Conservation (phyloP, 768 basidiomycete species). For the Suillus hirtellus region DNA sequence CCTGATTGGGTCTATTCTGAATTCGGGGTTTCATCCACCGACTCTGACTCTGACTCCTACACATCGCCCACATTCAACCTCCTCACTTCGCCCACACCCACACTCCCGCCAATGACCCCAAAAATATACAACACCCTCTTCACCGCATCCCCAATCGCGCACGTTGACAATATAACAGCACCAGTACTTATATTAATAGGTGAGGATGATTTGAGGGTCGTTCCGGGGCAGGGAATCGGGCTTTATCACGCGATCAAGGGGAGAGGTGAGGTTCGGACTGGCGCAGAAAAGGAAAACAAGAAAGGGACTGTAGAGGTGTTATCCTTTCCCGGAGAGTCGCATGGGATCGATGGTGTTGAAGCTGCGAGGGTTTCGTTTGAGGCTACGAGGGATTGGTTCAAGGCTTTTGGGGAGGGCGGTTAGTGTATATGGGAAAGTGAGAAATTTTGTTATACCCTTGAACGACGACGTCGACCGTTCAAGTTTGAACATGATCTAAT, state of each 20-base stretch:
- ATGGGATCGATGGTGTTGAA: slow-evolving; percentile 66
- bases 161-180: slow-evolving; percentile 49
- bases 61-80: not conserved
- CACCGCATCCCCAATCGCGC: slow-evolving; percentile 53
- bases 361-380: slow-evolving; percentile 54
- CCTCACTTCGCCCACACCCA: not conserved
- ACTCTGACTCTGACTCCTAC: not conserved
- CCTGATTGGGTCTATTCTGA: slow-evolving; percentile 62
- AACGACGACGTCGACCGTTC: too few relatives aligned
- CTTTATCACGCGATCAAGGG: not conserved
- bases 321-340: slow-evolving; percentile 60
- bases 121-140: slow-evolving; percentile 45
- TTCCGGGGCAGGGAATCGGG: not conserved
- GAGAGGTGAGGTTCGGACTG: not conserved
- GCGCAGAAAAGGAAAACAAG: slow-evolving; percentile 35
- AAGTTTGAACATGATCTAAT: too few relatives aligned
- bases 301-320: slow-evolving; percentile 54
- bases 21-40: slow-evolving; percentile 36
- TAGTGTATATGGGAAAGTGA: not conserved
- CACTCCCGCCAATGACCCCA: slow-evolving; percentile 41
- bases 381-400: slow-evolving; percentile 53
- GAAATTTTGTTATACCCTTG: not conserved
- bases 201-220: not conserved
- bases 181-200: slow-evolving; percentile 48
- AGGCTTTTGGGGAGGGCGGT: slow-evolving; percentile 16